Evolutionary conservation across 1,284 basidiomycete species (phyloP).

Genomic region (Cerioporus squamosus): DNA sequence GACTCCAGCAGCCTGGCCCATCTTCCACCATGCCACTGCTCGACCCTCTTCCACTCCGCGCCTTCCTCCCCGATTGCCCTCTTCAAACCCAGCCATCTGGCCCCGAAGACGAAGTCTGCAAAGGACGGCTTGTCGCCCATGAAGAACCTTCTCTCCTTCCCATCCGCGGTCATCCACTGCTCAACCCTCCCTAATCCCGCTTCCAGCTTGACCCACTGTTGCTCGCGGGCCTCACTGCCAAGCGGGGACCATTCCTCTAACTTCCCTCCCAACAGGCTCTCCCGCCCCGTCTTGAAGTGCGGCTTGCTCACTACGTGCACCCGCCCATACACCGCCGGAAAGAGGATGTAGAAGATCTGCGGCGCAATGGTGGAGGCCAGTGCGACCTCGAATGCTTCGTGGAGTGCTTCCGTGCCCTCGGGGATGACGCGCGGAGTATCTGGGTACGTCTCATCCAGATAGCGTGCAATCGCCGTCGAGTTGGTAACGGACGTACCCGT

Average conservation of each 20-base stretch:
- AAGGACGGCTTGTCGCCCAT: slow-evolving; percentile 18
- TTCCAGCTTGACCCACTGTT: slow-evolving; percentile 18
- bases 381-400: slow-evolving; percentile 20
- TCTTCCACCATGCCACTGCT: slow-evolving; percentile 24
- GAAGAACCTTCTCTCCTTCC: slow-evolving; percentile 16
- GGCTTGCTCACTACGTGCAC: slow-evolving; percentile 16
- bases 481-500: slow-evolving; percentile 43
- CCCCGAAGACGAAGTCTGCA: slow-evolving; percentile 25
- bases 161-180: slow-evolving; percentile 16
- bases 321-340: slow-evolving; percentile 3
- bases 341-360: slow-evolving; percentile 3
- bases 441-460: slow-evolving; percentile 51
- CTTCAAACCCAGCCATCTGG: slow-evolving; percentile 19
- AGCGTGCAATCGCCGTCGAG: slow-evolving; percentile 46
- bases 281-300: slow-evolving; percentile 22
- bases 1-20: slow-evolving; percentile 21
- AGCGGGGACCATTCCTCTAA: slow-evolving; percentile 23
- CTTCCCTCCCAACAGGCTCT: slow-evolving; percentile 15
- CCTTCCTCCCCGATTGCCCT: slow-evolving; percentile 21
- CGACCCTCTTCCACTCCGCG: slow-evolving; percentile 25
- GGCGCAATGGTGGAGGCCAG: slow-evolving; percentile 6
- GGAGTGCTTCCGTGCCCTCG: slow-evolving; percentile 13
- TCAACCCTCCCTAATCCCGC: slow-evolving; percentile 18
- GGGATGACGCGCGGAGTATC: slow-evolving; percentile 37
- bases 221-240: slow-evolving; percentile 5